Evolutionary conservation across 2,329 filamentous ascomycete species (phyloP), one percentile per base, ranked within the genome.

Genomic region (Rutstroemia sp.): DNA sequence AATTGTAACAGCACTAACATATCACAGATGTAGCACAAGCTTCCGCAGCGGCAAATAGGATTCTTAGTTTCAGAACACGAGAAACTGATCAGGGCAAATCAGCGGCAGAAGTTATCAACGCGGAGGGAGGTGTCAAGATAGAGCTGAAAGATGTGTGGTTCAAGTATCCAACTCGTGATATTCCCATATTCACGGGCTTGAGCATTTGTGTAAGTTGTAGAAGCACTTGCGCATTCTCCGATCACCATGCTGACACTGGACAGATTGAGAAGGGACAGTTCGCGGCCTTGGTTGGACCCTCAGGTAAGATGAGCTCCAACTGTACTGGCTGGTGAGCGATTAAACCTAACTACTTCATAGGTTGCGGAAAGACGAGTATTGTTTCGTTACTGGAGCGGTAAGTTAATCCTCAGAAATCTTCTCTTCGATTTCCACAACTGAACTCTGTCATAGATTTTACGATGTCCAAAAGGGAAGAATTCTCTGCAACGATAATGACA

Each of bases 211-310:
- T 65, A 60, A 58, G 58, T 36, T 19, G 16, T 25, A 16, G n/a
- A 9, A 16, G 14, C 16, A 25, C 16, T 25, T 2, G 10, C 5
- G 17, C 4, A 30, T 6, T 44, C 14, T 10, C 23, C 4, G 23
- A 25, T 12, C 17, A 51, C 16, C 17, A 51, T 51, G 19, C 51
- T 60, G 17, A 70, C 19, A 21, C 10, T 7, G 34, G 21, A 9
- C 21, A 65, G 59, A 65, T 67, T 42, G 73, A 83, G 61, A 42
- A 42, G 14, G 17, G 39, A 42, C 16, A 42, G 16, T n/a, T 42
- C 16, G 17, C 16, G 16, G 86, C 84, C 1, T 74, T 89, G 1
- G 86, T 89, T 5, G 86, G 87, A 1, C 78, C 85, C 0, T 86
- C 82, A 1, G 30, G 30, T 34, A 27, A 27, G 25, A 34, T 34